These are phyloP conservation scores for Sphaerostilbella broomeana DNA, from an alignment of 2,329 filamentous ascomycete genomes.

Conservation along the genomic window DNA sequence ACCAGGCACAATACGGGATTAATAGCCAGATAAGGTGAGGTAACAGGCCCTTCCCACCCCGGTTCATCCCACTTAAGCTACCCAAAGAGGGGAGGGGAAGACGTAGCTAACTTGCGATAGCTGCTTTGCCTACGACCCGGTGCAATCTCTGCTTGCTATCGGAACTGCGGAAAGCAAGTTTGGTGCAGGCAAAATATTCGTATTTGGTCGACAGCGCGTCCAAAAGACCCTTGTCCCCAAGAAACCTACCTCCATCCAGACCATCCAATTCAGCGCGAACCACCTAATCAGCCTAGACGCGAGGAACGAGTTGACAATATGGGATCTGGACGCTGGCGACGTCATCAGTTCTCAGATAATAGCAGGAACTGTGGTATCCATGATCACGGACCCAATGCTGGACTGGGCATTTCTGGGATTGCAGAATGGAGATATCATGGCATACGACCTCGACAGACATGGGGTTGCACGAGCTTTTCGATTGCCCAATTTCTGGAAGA, in stretches of 20 bases:
- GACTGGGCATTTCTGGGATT: constrained; percentile 89
- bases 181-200: constrained; percentile 79
- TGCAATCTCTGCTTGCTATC: constrained; percentile 88
- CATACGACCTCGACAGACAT: constrained; percentile 88
- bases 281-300: constrained; percentile 79
- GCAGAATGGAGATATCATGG: constrained; percentile 75
- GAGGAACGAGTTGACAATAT: constrained; percentile 79
- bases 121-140: constrained; percentile 82
- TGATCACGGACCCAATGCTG: constrained; percentile 81
- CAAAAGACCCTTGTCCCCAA: constrained; percentile 66
- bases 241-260: constrained; percentile 66
- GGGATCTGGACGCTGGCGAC: constrained; percentile 66
- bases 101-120: constrained; percentile 30
- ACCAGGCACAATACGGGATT: constrained; percentile 76
- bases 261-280: constrained; percentile 78
- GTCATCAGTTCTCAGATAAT: constrained; percentile 65
- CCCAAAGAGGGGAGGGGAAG: not conserved
- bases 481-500: constrained; percentile 81
- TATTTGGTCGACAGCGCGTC: constrained; percentile 78
- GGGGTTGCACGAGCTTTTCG: constrained; percentile 63
- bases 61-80: too few relatives aligned
- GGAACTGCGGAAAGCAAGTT: constrained; percentile 85
- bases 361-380: constrained; percentile 64
- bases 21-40: constrained; percentile 62
- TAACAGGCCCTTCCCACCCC: constrained; percentile 17